These are phyloP conservation scores for Peronospora belbahrii DNA, from an alignment of 352 stramenopile genomes.

Conservation along the genomic window DNA sequence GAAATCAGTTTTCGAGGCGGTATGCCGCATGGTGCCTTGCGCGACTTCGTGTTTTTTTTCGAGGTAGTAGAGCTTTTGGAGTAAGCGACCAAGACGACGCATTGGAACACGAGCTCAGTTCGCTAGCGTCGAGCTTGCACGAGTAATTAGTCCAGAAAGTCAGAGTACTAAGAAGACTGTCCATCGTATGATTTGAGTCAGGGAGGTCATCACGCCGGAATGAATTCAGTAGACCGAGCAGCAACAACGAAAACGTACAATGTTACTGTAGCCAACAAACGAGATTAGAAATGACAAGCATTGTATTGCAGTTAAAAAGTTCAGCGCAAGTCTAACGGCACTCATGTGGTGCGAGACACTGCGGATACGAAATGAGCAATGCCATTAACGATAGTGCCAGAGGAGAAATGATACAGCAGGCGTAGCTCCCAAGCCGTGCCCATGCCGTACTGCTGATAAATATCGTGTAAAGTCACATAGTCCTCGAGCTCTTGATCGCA, in stretches of 20 bases:
- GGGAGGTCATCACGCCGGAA: neutral
- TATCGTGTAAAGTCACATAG: constrained; percentile 62
- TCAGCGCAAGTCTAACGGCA: neutral
- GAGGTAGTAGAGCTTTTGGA: neutral
- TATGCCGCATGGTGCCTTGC: constrained; percentile 48
- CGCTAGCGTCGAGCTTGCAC: constrained; percentile 9
- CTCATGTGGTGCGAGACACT: constrained; percentile 8
- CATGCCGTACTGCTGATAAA: constrained; percentile 80
- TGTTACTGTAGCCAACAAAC: neutral
- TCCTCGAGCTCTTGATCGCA: constrained; percentile 72
- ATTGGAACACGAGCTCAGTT: constrained; percentile 3
- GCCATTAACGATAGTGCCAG: constrained; percentile 57
- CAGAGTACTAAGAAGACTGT: constrained; percentile 26
- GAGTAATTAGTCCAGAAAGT: constrained; percentile 14
- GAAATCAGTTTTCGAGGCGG: constrained; percentile 33
- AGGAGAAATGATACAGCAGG: constrained; percentile 71
- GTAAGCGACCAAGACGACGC: neutral
- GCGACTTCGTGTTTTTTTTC: constrained; percentile 16
- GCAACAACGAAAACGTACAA: neutral
- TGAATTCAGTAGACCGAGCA: neutral
- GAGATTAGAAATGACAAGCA: constrained; percentile 11
- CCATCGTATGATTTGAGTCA: neutral
- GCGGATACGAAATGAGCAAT: constrained; percentile 49
- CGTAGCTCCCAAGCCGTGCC: constrained; percentile 59
- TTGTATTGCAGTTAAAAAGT: neutral